A percentile compares a stretch with the other conserved stretches of the same genome.
These are phyloP conservation scores for Glycine soja DNA, from an alignment of 306 rosid genomes.

Conservation along the genomic window DNA sequence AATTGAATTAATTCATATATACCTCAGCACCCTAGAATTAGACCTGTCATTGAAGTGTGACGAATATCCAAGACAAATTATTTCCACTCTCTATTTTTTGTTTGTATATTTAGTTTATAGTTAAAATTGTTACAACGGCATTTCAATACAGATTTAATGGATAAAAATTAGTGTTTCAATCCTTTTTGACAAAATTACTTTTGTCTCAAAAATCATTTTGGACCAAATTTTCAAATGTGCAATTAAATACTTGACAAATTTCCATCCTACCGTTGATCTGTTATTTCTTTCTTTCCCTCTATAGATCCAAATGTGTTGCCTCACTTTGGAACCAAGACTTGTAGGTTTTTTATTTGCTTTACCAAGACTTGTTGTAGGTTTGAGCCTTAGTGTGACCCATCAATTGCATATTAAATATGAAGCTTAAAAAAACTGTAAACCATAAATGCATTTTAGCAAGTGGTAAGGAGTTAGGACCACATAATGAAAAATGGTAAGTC, in stretches of 20 bases:
- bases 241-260: not conserved
- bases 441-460: not conserved
- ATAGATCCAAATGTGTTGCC: too few species aligned
- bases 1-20: not conserved
- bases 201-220: too few species aligned
- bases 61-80: not conserved
- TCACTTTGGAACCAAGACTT: too few species aligned
- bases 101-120: too few species aligned
- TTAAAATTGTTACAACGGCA: too few species aligned
- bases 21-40: not conserved
- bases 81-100: not conserved
- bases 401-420: not conserved
- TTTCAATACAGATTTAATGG: too few species aligned
- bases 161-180: too few species aligned
- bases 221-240: too few species aligned
- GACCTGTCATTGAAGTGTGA: not conserved
- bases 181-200: too few species aligned
- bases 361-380: not conserved
- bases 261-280: not conserved
- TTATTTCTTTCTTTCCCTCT: not conserved
- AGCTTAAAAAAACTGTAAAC: not conserved
- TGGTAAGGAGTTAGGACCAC: slow-evolving; percentile 20
- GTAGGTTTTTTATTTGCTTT: too few species aligned
- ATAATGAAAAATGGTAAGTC: not conserved
- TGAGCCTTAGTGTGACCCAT: not conserved